These are phyloP conservation scores for Nigrospora sphaerica DNA, from an alignment of 2,329 filamentous ascomycete genomes.

Conservation along the genomic window DNA sequence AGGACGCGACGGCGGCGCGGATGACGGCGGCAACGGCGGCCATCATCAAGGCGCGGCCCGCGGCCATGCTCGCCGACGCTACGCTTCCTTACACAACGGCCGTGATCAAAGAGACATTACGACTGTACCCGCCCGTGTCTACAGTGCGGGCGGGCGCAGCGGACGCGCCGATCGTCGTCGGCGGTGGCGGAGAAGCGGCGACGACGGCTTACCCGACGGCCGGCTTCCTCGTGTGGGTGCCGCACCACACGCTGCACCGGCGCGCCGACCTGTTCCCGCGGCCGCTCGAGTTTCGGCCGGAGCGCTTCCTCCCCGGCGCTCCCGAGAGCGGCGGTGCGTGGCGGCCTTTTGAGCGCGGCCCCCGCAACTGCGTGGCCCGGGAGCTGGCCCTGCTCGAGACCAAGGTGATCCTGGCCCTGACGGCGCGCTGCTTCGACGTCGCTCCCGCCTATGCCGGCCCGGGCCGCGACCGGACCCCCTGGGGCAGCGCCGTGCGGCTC, in stretches of 20 bases:
- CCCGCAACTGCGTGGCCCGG: conserved; percentile 28
- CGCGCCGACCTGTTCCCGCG: conserved; percentile 27
- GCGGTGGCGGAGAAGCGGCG: conserved; percentile 19
- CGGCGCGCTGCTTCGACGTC: conserved; percentile 12
- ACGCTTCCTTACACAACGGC: conserved; percentile 41
- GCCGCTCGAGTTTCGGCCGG: conserved; percentile 29
- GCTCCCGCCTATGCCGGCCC: too few species aligned
- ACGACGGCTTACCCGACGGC: conserved; percentile 25
- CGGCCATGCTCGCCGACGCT: conserved; percentile 25
- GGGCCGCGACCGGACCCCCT: too few species aligned
- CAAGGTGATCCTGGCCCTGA: conserved; percentile 17
- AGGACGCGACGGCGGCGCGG: too few species aligned
- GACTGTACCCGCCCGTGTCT: conserved; percentile 40
- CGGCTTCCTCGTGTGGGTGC: conserved; percentile 13
- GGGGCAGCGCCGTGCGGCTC: too few species aligned
- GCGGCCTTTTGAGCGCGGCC: conserved; percentile 27
- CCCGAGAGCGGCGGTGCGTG: neutral
- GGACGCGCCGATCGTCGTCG: conserved; percentile 26
- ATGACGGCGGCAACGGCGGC: too few species aligned
- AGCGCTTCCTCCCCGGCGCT: conserved; percentile 27
- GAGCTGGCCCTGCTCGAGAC: conserved; percentile 26
- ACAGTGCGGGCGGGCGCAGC: conserved; percentile 24
- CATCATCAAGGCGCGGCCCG: neutral
- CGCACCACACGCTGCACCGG: conserved; percentile 17
- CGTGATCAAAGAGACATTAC: conserved; percentile 44